phyloP scores from a whole-genome alignment of 2,329 filamentous ascomycete species.

The Colletotrichum ledebouriae region DNA sequence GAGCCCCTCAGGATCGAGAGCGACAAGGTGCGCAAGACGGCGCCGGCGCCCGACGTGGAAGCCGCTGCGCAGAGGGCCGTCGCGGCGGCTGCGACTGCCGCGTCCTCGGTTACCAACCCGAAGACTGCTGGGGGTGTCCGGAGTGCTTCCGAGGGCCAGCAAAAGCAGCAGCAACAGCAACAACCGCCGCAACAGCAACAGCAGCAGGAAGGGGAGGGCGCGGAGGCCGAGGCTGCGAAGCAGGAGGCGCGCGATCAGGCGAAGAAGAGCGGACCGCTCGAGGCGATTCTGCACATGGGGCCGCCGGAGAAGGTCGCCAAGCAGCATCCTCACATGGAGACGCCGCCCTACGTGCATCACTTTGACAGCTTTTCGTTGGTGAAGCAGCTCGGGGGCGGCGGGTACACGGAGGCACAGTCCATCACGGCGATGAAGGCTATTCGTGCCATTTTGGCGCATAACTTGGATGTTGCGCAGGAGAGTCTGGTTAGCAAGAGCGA shows the following conservation, averaged over 20 bases:
- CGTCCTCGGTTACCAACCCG: slow-evolving; percentile 3
- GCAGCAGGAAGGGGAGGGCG: slow-evolving; percentile 11
- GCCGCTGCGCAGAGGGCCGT: background rate
- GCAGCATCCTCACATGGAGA: slow-evolving; percentile 75
- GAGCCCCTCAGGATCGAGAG: slow-evolving; percentile 61
- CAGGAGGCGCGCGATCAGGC: slow-evolving; percentile 53
- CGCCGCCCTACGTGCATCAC: slow-evolving; percentile 90
- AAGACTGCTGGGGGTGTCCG: background rate
- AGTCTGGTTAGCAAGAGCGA: slow-evolving; percentile 90
- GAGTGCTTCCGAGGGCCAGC: background rate
- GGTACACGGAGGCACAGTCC: slow-evolving; percentile 81
- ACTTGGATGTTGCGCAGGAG: slow-evolving; percentile 84
- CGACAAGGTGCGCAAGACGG: slow-evolving; percentile 40
- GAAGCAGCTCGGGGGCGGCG: slow-evolving; percentile 78
- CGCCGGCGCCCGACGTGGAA: slow-evolving; percentile 41
- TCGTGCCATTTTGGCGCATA: slow-evolving; percentile 79
- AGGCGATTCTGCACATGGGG: slow-evolving; percentile 64
- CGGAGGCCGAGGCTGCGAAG: slow-evolving; percentile 45
- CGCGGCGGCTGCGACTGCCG: background rate
- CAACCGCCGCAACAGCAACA: slow-evolving; percentile 25
- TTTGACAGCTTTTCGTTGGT: slow-evolving; percentile 96
- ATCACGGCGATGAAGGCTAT: slow-evolving; percentile 94
- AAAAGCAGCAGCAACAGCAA: slow-evolving; percentile 22
- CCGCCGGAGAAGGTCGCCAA: slow-evolving; percentile 56
- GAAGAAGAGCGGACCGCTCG: slow-evolving; percentile 62